Conservation (phyloP, 176 grass and related monocot species). For the Cenchrus americanus region DNA sequence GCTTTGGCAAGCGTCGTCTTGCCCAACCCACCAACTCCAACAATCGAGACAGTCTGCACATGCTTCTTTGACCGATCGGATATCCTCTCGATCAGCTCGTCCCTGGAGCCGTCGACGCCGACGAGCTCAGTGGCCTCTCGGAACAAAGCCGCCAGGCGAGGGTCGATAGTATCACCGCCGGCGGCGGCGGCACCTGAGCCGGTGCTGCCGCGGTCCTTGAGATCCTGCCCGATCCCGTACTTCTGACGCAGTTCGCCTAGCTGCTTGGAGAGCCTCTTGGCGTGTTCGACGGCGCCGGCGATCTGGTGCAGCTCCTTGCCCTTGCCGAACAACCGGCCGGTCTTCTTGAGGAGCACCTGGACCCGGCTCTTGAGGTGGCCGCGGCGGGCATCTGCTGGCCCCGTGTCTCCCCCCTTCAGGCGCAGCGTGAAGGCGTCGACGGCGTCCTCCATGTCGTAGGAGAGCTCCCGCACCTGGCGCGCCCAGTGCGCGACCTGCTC, state of each 20-base stretch:
- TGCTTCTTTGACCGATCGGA: background rate
- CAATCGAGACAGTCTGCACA: background rate
- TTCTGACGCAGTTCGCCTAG: background rate
- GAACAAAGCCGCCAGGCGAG: background rate
- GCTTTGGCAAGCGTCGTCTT: constrained; percentile 29
- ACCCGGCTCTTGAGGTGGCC: background rate
- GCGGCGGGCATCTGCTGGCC: too few species aligned
- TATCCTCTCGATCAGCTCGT: background rate
- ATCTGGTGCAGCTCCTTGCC: constrained; percentile 3
- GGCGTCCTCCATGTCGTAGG: constrained; percentile 34
- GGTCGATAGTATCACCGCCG: background rate
- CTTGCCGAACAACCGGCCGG: background rate
- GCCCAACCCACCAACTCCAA: constrained; percentile 20
- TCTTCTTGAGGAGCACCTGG: background rate
- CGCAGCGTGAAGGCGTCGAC: background rate
- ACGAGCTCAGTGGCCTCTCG: background rate
- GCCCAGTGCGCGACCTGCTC: background rate
- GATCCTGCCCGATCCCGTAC: background rate
- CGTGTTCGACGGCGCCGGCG: background rate
- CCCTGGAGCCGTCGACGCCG: background rate
- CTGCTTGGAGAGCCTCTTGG: background rate
- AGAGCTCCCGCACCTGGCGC: background rate
- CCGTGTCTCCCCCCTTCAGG: background rate
- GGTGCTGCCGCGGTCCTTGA: too few species aligned
- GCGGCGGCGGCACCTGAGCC: background rate